These are phyloP conservation scores for Amaranthus cruentus DNA, from an alignment of 148 eudicot genomes.

Conservation along the genomic window DNA sequence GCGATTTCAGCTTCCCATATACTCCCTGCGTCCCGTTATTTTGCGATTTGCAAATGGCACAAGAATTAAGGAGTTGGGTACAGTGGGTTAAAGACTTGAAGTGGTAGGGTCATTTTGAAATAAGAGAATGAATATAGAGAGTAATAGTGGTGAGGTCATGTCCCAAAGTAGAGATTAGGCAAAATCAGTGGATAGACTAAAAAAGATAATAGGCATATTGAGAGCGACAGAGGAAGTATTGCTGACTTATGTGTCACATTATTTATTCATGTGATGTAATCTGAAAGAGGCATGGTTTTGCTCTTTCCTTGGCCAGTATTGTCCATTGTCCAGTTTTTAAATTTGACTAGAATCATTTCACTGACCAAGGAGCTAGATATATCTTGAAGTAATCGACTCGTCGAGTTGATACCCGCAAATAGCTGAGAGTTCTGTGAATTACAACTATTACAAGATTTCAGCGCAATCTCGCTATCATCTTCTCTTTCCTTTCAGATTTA, in stretches of 20 bases:
- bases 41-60: background rate
- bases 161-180: too few relatives aligned
- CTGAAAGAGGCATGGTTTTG: background rate
- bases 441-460: background rate
- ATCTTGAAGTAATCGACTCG: background rate
- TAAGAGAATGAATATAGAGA: too few relatives aligned
- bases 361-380: background rate
- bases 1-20: background rate
- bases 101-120: too few relatives aligned
- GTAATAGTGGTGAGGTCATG: too few relatives aligned
- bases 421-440: background rate
- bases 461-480: background rate
- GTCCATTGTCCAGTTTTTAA: background rate
- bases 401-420: background rate
- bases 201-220: too few relatives aligned
- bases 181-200: too few relatives aligned
- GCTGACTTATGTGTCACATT: background rate
- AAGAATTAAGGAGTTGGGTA: too few relatives aligned
- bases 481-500: background rate
- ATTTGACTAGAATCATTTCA: background rate
- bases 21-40: background rate
- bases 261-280: background rate
- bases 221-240: too few relatives aligned
- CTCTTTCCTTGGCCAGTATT: background rate
- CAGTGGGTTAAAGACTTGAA: too few relatives aligned